phyloP scores from a whole-genome alignment of 495 filamentous ascomycete species.

The Hamigera avellanea region DNA sequence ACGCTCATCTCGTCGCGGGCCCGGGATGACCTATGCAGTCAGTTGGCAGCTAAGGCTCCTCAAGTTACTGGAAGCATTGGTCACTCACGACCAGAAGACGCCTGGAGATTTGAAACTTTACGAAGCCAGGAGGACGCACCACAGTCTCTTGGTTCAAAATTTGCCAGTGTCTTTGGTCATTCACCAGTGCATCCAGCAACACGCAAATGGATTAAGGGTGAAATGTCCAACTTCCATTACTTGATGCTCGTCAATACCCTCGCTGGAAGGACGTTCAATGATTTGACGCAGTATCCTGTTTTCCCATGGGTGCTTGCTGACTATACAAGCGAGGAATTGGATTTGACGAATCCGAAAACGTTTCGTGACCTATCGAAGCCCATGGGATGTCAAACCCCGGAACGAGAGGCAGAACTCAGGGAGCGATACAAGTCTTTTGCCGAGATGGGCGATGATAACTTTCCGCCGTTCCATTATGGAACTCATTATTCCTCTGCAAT shows the following conservation, averaged over 20 bases:
- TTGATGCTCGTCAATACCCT: conserved; percentile 97
- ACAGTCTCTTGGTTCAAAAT: conserved; percentile 76
- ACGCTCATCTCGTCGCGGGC: conserved; percentile 61
- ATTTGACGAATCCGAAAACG: conserved; percentile 67
- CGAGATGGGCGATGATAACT: conserved; percentile 73
- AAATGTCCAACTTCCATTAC: conserved; percentile 97
- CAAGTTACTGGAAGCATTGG: conserved; percentile 50
- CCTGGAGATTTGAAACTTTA: conserved; percentile 79
- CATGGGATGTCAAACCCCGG: conserved; percentile 83
- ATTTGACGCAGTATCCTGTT: conserved; percentile 94
- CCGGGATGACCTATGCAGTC: conserved; percentile 68
- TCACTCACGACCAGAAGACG: conserved; percentile 49
- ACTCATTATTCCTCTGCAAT: conserved; percentile 98
- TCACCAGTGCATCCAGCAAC: conserved; percentile 66
- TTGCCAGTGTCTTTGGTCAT: conserved; percentile 88
- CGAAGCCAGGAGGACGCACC: conserved; percentile 71
- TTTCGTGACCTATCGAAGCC: conserved; percentile 92
- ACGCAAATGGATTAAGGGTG: conserved; percentile 81
- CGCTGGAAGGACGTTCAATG: conserved; percentile 94
- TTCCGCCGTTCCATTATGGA: conserved; percentile 88
- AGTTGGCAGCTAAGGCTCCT: conserved; percentile 64
- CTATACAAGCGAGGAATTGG: conserved; percentile 91
- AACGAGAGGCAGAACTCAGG: conserved; percentile 63
- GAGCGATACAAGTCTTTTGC: conserved; percentile 79
- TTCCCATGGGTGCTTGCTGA: conserved; percentile 96